Percentiles rank a stretch among this genome's conserved stretches.
phyloP scores from a whole-genome alignment of 768 basidiomycete genomes.

The Inosperma sp. region DNA sequence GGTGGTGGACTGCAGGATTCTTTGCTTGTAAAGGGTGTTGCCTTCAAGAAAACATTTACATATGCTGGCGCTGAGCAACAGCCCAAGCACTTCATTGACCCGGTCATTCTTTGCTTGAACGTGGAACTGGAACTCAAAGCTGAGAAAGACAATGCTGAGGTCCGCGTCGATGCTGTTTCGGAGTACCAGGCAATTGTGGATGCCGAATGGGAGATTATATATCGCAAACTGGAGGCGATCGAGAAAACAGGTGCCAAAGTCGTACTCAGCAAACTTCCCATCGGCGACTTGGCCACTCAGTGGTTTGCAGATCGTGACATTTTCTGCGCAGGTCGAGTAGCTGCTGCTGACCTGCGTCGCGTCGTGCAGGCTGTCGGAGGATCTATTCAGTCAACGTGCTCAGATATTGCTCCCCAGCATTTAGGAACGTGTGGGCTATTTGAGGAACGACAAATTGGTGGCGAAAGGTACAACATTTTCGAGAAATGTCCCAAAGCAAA shows the following conservation, averaged over 20 bases:
- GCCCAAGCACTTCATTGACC: constrained; percentile 85
- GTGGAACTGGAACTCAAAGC: constrained; percentile 99
- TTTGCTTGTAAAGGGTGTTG: constrained; percentile 80
- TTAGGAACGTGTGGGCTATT: constrained; percentile 91
- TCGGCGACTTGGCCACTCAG: constrained; percentile 97
- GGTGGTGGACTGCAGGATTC: constrained; percentile 99
- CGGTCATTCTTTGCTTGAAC: constrained; percentile 90
- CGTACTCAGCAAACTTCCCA: constrained; percentile 95
- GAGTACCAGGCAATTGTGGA: constrained; percentile 99
- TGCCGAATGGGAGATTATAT: constrained; percentile 99
- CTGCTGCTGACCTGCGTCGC: constrained; percentile 82
- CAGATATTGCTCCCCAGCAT: constrained; percentile 85
- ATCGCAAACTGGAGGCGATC: constrained; percentile 93
- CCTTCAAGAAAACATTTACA: constrained; percentile 99
- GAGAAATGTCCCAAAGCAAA: constrained; percentile 90
- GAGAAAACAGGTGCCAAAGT: constrained; percentile 96
- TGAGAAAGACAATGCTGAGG: constrained; percentile 98
- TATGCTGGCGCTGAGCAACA: constrained; percentile 99
- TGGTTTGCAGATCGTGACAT: constrained; percentile 99
- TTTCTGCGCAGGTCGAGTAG: constrained; percentile 97
- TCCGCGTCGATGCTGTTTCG: constrained; percentile 92
- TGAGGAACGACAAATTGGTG: constrained; percentile 93
- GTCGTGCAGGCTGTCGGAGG: constrained; percentile 97
- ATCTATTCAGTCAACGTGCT: constrained; percentile 90
- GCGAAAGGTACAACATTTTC: constrained; percentile 95